Evolutionary conservation across 164 flowering plant genomes (phyloP), one percentile per base, ranked within the genome.

Genomic region (Berberis vulgaris): DNA sequence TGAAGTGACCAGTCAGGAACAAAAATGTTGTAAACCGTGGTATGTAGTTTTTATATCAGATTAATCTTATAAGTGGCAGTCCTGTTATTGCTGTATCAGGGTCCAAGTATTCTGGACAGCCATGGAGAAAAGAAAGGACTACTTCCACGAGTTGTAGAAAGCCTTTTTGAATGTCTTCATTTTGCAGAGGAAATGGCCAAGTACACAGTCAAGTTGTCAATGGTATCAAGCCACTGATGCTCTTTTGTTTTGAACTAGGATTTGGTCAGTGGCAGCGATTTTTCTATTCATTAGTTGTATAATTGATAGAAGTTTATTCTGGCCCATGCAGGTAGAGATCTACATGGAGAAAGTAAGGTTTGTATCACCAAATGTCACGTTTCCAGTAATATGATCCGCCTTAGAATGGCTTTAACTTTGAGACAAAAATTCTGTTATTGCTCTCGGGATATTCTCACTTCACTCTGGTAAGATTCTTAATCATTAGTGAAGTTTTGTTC

Each of bases 321-420:
- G 65, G 43, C 39, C 59, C 57, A 52, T 78, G 41, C 67, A 89
- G 98, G 98, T 89, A 43, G 98, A 91, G 78, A 82, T 89, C 63
- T 89, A 91, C 68, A 86, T 87, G 98, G 98, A 89, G 78, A 89
- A 80, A 84, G 86, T 89, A 71, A 91, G 98, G 96, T 91, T 69
- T 65, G 84, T 69, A 67, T 69, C 43, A 52, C 40, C 12, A 50
- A 50, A 2, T 2, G 8, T 50, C 54, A 50, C 11, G 11, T 50
- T 2, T 50, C 54, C 7, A 5, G 54, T 8, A 50, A 50, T 5
- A 5, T 9, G 3, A 50, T 8, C 11, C 3, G 54, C 8, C 3
- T 8, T n/a, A 46, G 49, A 46, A 8, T 5, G 54, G 8, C 12
- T 9, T 50, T 0, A 9, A 5, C 54, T 4, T 61, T 8, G 26